Evolutionary conservation across 169 alveolate species (phyloP).

Genomic region (Eimeria praecox): DNA sequence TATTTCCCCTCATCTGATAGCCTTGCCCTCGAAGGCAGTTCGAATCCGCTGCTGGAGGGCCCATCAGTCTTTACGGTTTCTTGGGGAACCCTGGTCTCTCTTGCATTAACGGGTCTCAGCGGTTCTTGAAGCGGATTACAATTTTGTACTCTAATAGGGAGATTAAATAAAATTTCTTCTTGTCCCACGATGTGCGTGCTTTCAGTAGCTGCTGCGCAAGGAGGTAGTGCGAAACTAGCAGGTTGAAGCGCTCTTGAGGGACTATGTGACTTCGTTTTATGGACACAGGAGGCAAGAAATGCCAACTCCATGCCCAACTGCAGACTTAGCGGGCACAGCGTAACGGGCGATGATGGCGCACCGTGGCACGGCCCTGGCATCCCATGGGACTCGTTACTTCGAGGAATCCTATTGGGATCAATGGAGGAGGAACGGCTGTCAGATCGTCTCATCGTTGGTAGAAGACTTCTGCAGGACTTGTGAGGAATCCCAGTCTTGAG

Average conservation of each 20-base stretch:
- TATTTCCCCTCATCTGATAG: background rate
- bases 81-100: background rate
- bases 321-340: conserved; percentile 51
- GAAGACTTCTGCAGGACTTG: background rate
- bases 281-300: conserved; percentile 10
- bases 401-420: background rate
- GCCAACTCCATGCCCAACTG: conserved; percentile 77
- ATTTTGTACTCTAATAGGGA: background rate
- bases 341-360: background rate
- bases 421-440: no score
- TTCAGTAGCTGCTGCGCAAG: background rate
- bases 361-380: background rate
- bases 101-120: background rate
- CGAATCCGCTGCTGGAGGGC: background rate
- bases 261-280: background rate
- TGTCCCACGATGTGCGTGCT: background rate
- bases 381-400: background rate
- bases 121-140: background rate
- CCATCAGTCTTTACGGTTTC: background rate
- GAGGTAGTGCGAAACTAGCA: background rate
- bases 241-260: background rate
- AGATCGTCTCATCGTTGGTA: background rate
- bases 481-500: background rate
- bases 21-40: background rate
- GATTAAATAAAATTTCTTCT: background rate